phyloP scores from a whole-genome alignment of 1,284 basidiomycete genomes.

The Ustilago crameri region DNA sequence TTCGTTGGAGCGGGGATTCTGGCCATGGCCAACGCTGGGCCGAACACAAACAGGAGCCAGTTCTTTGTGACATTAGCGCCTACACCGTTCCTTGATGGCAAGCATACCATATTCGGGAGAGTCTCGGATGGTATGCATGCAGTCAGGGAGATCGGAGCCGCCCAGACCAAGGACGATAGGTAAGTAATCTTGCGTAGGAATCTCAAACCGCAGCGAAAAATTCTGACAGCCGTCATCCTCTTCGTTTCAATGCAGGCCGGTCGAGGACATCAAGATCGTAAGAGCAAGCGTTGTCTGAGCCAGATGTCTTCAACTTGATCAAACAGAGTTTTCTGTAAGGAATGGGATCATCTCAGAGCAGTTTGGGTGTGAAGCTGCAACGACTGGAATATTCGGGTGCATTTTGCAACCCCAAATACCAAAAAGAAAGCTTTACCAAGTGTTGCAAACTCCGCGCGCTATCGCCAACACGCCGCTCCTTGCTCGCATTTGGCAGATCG shows the following conservation, averaged over 20 bases:
- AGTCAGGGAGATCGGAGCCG: constrained; percentile 66
- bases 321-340: no score
- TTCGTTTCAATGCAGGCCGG: constrained; percentile 11
- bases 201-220: no score
- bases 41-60: constrained; percentile 91
- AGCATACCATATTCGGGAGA: constrained; percentile 74
- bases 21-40: constrained; percentile 97
- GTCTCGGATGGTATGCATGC: constrained; percentile 72
- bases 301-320: background rate
- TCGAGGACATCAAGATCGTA: constrained; percentile 48
- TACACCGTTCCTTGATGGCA: constrained; percentile 84
- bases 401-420: constrained; percentile 11
- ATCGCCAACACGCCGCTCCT: no score
- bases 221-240: background rate
- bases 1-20: constrained; percentile 95
- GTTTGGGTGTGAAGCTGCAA: background rate
- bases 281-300: constrained; percentile 18
- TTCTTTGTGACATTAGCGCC: constrained; percentile 98
- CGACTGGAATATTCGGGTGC: background rate
- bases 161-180: constrained; percentile 46
- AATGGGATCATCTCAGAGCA: no score
- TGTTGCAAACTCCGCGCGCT: no score
- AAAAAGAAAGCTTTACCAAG: no score
- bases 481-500: background rate
- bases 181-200: constrained; percentile 5